phyloP scores from a whole-genome alignment of 352 stramenopile genomes.

The Globisporangium solare region DNA sequence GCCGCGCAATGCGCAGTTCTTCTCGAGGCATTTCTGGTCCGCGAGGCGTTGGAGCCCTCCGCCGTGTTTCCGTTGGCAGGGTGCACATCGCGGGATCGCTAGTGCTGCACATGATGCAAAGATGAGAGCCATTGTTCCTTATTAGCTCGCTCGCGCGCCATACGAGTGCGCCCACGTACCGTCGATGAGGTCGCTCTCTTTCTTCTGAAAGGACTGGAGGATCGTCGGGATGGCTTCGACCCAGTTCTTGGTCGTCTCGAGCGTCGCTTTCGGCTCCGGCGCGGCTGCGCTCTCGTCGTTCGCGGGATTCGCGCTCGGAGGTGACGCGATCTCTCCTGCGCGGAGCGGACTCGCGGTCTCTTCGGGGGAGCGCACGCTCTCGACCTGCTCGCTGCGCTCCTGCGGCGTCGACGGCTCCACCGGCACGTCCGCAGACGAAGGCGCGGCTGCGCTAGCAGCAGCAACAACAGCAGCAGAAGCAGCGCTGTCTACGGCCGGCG shows the following conservation, averaged over 20 bases:
- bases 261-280: too few relatives aligned
- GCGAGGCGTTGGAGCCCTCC: neutral
- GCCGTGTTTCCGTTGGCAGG: conserved; percentile 1
- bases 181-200: conserved; percentile 6
- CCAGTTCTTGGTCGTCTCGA: conserved; percentile 4
- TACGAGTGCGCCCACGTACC: neutral
- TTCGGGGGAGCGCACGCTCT: too few relatives aligned
- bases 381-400: too few relatives aligned
- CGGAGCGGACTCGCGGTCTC: too few relatives aligned
- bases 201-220: conserved; percentile 7
- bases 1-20: conserved; percentile 4
- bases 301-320: neutral
- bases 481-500: too few relatives aligned
- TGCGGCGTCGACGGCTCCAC: too few relatives aligned
- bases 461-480: too few relatives aligned
- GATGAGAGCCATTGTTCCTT: neutral
- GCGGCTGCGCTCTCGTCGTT: neutral
- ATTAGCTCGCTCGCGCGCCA: neutral
- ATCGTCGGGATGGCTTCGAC: conserved; percentile 1
- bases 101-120: conserved; percentile 4
- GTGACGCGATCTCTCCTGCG: too few relatives aligned
- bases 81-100: conserved; percentile 6
- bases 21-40: conserved; percentile 14
- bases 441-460: too few relatives aligned
- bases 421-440: too few relatives aligned